Base-by-base conservation (phyloP, 2,329 filamentous ascomycete genomes). In the Mycosphaerella sp. region DNA sequence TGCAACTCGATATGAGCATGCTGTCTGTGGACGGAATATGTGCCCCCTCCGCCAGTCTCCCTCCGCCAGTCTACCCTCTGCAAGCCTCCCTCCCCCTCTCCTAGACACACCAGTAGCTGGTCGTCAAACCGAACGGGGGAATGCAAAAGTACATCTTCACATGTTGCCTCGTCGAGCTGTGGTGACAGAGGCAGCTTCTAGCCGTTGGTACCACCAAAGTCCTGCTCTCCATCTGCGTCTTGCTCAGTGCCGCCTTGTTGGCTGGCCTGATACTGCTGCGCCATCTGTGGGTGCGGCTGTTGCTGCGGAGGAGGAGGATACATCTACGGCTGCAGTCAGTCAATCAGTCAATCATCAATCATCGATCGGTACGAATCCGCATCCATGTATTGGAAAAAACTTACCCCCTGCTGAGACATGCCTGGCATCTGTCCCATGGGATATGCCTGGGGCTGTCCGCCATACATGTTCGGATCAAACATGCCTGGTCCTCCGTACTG, bases 391-490 rank as follows among this genome's bases (percentile, higher is more conserved):
- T 6, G 26, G 1, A 7, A 6, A 6, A 29, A 38, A 62, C 60
- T 62, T 57, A 62, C 61, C 34, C 48, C 53, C 51, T 63, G 61
- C 40, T 64, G 65, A 36, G 64, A 62, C 64, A 67, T 67, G 53
- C 63, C 62, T 57, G 60, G 63, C 62, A 66, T 65, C 57, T 64
- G 61, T 12, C 58, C 59, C 64, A 67, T 66, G 1, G 55, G 56
- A 53, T 68, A 67, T 48, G 58, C 61, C 9, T 51, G 50, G 26
- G 61, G 56, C 55, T 67, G 65, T 31, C 53, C 45, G 4, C 48
- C 59, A 45, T 97, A 97, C 79, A 96, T 95, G 59, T 82, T 83
- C 59, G 89, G 84, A 53, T 84, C 80, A 67, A 90, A 95, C 80
- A 96, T 95, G 47, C 69, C 71, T 63, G 87, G 85, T 44, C 86